Base-by-base conservation (phyloP, 2,329 filamentous ascomycete species). In the Colletotrichum tanaceti region DNA sequence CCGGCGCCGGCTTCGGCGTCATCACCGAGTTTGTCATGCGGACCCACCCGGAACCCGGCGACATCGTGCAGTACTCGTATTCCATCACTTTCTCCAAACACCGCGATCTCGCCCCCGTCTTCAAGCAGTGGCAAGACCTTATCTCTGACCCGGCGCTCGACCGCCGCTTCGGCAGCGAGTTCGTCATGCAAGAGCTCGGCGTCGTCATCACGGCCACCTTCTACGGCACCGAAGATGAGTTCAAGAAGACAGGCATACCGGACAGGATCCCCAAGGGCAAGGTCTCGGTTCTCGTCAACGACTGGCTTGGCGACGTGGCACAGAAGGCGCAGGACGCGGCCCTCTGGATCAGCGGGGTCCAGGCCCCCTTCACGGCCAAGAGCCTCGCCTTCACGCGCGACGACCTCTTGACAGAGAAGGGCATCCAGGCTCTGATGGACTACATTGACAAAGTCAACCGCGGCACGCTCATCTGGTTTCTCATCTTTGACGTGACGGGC, bases 401-500 rank as follows among this genome's bases (percentile, higher is more conserved):
- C 41, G 82, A 87, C 41, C 73, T 86, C 0, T 82, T 90, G 5
- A 75, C 82, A 0, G 75, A 80, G 1, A 74, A 79, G 0, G 78
- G 78, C 5, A 82, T 89, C 50, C 78, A 82, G 16, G 74, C 80
- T 0, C 72, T 91, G 3, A 87, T 91, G 73, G 66, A 80, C 2
- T 89, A 87, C 74, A 77, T 90, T 47, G 84, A 87, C 64, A 72
- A 73, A 0, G 75, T 81, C 0, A 74, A 84, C 59, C 84, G 83
- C 65, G 86, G 84, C 2, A 88, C 86, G 0, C 75, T 84, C 1
- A 71, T 87, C 2, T 90, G 89, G 87, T 86, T 87, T 73, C 78
- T 89, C 65, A 88, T 90, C 50, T 91, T 90, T 73, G 87, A 90
- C 73, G 82, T 87, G 1, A 82, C 84, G 18, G 89, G 87, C 50